These are phyloP conservation scores for Anethum foeniculum DNA, from an alignment of 140 eudicot genomes.

Conservation along the genomic window DNA sequence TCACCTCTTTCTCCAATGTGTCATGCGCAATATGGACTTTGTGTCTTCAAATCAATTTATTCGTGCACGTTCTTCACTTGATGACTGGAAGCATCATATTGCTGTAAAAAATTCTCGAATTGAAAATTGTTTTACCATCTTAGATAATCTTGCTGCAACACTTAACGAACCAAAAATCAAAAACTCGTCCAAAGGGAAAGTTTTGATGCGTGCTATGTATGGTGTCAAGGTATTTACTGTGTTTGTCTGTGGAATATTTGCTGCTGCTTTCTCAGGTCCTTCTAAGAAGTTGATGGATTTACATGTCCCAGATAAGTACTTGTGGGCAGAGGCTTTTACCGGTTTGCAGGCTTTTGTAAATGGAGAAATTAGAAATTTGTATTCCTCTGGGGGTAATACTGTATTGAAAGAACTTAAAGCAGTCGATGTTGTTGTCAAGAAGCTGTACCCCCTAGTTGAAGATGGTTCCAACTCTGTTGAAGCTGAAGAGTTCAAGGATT, in stretches of 20 bases:
- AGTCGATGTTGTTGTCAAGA: slow-evolving; percentile 45
- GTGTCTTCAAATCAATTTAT: slow-evolving; percentile 35
- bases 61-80: slow-evolving; percentile 60
- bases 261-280: slow-evolving; percentile 69
- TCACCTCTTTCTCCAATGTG: slow-evolving; percentile 58
- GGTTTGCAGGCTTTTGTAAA: slow-evolving; percentile 48
- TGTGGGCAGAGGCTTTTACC: slow-evolving; percentile 67
- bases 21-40: slow-evolving; percentile 36
- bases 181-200: slow-evolving; percentile 72
- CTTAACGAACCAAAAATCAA: slow-evolving; percentile 78
- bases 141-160: slow-evolving; percentile 50
- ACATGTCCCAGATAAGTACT: slow-evolving; percentile 39
- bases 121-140: slow-evolving; percentile 40
- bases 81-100: slow-evolving; percentile 78
- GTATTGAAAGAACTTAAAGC: slow-evolving; percentile 64
- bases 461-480: slow-evolving; percentile 41
- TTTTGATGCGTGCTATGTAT: slow-evolving; percentile 80
- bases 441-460: slow-evolving; percentile 48
- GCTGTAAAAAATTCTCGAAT: slow-evolving; percentile 49
- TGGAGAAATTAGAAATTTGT: slow-evolving; percentile 45
- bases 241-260: slow-evolving; percentile 57
- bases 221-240: slow-evolving; percentile 80
- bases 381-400: slow-evolving; percentile 34
- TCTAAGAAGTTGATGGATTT: slow-evolving; percentile 54
- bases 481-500: slow-evolving; percentile 26